Conservation (phyloP, 768 basidiomycete genomes). For the Vishniacozyma victoriae region DNA sequence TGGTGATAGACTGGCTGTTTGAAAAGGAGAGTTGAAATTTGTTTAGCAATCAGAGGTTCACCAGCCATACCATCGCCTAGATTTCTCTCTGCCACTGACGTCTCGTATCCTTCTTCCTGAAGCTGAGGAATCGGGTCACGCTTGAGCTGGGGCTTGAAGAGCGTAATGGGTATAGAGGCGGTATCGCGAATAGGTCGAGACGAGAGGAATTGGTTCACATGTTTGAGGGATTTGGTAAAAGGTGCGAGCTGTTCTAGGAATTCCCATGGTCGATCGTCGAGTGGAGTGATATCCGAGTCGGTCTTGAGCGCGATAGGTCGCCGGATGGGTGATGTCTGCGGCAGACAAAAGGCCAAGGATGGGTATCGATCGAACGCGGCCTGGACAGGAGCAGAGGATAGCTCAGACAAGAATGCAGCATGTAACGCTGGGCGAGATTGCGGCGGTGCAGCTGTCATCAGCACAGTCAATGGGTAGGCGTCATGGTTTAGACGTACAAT, state of each 20-base stretch:
- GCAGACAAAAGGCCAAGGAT: slow-evolving; percentile 8
- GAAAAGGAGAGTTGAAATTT: slow-evolving; percentile 17
- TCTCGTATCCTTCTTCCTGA: slow-evolving; percentile 4
- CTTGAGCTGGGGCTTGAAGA: slow-evolving; percentile 28
- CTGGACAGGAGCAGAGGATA: slow-evolving; percentile 9
- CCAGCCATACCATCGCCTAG: slow-evolving; percentile 33
- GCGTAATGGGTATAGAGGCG: slow-evolving; percentile 23
- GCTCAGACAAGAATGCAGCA: slow-evolving; percentile 23
- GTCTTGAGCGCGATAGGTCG: slow-evolving; percentile 14
- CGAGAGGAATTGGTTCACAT: slow-evolving; percentile 24
- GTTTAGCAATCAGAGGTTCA: slow-evolving; percentile 15
- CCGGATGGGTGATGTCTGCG: slow-evolving; percentile 15
- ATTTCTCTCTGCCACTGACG: slow-evolving; percentile 31
- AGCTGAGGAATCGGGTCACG: slow-evolving; percentile 20
- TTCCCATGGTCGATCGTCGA: slow-evolving; percentile 41
- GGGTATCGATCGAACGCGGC: slow-evolving; percentile 4
- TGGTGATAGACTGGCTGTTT: background rate
- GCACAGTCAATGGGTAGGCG: background rate
- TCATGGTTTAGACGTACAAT: slow-evolving; percentile 13
- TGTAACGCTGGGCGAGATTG: slow-evolving; percentile 21
- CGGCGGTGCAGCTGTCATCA: slow-evolving; percentile 22
- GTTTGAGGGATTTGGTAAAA: background rate
- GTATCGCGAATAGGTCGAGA: slow-evolving; percentile 18
- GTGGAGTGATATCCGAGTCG: background rate
- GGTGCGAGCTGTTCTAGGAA: slow-evolving; percentile 32